A percentile compares a stretch with the other conserved stretches of the same genome.
phyloP scores from a whole-genome alignment of 169 alveolate genomes.

The Plasmodium relictum region DNA sequence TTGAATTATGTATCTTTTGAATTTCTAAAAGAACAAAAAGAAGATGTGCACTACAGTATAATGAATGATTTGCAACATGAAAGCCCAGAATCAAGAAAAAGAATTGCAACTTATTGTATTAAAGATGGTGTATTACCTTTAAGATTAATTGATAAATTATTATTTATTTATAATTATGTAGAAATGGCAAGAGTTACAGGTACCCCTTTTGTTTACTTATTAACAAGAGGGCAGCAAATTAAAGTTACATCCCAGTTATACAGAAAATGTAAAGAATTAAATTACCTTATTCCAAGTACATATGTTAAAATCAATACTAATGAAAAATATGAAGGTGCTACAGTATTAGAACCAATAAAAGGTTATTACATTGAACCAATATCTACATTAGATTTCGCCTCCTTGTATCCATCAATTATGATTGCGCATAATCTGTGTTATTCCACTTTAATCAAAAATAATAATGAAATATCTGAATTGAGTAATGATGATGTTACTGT shows the following conservation, averaged over 20 bases:
- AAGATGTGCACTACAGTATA: constrained; percentile 98
- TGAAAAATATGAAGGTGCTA: constrained; percentile 96
- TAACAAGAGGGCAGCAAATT: constrained; percentile 98
- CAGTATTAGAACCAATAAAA: constrained; percentile 94
- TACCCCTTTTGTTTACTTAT: constrained; percentile 95
- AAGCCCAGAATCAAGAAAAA: constrained; percentile 96
- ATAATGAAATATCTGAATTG: constrained; percentile 79
- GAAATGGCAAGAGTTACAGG: constrained; percentile 99
- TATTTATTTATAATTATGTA: constrained; percentile 96
- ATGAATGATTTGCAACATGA: constrained; percentile 95
- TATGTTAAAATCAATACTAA: constrained; percentile 71
- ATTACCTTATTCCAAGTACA: constrained; percentile 94
- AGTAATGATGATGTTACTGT: constrained; percentile 75
- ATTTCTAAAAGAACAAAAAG: constrained; percentile 98
- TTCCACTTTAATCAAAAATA: constrained; percentile 94
- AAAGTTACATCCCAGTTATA: constrained; percentile 97
- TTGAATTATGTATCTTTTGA: constrained; percentile 97
- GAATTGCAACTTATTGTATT: constrained; percentile 99
- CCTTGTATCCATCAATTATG: constrained; percentile 99
- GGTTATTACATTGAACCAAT: constrained; percentile 98
- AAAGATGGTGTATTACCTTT: constrained; percentile 98
- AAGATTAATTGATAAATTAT: constrained; percentile 95
- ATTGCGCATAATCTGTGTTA: constrained; percentile 99
- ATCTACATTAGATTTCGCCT: constrained; percentile 99
- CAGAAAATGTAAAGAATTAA: constrained; percentile 93